Percentiles rank a stretch among this genome's conserved stretches.
Evolutionary conservation across 306 rosid genomes (phyloP).

Genomic region (Vicia villosa): DNA sequence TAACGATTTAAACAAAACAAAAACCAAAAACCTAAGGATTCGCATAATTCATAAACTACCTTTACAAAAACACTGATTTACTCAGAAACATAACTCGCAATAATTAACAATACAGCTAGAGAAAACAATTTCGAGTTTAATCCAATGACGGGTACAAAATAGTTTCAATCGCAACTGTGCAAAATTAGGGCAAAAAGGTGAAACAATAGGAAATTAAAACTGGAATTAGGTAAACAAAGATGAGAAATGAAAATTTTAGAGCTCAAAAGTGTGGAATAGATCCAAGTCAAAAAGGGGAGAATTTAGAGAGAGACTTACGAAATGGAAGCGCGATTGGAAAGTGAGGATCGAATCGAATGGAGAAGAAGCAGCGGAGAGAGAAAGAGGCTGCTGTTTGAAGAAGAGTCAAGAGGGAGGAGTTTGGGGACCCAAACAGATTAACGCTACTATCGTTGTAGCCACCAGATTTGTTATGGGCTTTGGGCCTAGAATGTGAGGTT

Average conservation of each 20-base stretch:
- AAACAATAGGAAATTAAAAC: neutral
- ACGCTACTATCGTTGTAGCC: conserved; percentile 34
- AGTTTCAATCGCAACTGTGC: neutral
- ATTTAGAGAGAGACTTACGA: conserved; percentile 36
- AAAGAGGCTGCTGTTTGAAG: neutral
- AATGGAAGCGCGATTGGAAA: conserved; percentile 33
- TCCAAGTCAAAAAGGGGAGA: conserved; percentile 17
- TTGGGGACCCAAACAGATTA: neutral
- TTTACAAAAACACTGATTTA: neutral
- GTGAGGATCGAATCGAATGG: conserved; percentile 38
- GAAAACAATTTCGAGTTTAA: neutral
- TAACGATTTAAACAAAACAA: no score
- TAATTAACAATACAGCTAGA: neutral
- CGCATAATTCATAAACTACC: neutral
- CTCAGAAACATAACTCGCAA: neutral
- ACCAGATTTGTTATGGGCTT: conserved; percentile 22
- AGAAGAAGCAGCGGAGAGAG: neutral
- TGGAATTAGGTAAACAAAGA: neutral
- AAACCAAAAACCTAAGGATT: neutral
- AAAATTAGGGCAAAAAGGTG: neutral
- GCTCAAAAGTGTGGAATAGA: conserved; percentile 31
- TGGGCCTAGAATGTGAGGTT: conserved; percentile 25
- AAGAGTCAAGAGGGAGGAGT: conserved; percentile 8
- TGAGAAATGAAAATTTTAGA: neutral
- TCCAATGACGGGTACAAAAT: neutral